A percentile compares a stretch with the other conserved stretches of the same genome.
These are phyloP conservation scores for Phytophthora colocasiae DNA, from an alignment of 352 stramenopile species.

Conservation along the genomic window DNA sequence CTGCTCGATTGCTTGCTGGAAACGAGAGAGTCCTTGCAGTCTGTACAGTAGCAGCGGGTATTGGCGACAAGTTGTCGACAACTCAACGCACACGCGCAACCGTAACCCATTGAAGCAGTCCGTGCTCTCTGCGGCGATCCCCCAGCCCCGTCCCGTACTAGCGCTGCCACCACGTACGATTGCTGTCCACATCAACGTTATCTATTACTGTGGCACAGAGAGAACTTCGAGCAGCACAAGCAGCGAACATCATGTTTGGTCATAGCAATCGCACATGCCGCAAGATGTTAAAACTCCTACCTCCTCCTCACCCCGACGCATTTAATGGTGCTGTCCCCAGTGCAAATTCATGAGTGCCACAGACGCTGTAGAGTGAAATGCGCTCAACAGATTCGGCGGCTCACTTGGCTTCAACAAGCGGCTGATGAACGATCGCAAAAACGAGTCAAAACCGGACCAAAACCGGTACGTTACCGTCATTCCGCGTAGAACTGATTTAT, in stretches of 20 bases:
- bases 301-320: no score
- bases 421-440: constrained; percentile 15
- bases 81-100: constrained; percentile 14
- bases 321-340: not conserved
- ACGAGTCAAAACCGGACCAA: constrained; percentile 7
- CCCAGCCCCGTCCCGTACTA: constrained; percentile 17
- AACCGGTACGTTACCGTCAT: constrained; percentile 31
- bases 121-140: constrained; percentile 25
- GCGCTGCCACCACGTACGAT: constrained; percentile 5
- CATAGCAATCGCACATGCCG: not conserved
- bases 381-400: not conserved
- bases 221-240: not conserved
- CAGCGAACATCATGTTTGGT: not conserved
- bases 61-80: constrained; percentile 8
- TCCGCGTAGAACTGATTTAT: constrained; percentile 4
- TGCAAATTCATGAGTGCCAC: constrained; percentile 27
- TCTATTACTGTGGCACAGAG: not conserved
- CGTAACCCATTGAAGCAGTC: not conserved
- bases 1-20: constrained; percentile 6
- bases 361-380: not conserved
- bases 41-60: not conserved
- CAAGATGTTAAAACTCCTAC: not conserved
- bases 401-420: constrained; percentile 28
- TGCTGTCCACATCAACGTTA: constrained; percentile 12
- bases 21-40: not conserved